These are phyloP conservation scores for Aspergillus carlsbadensis DNA, from an alignment of 495 filamentous ascomycete species.

Conservation along the genomic window DNA sequence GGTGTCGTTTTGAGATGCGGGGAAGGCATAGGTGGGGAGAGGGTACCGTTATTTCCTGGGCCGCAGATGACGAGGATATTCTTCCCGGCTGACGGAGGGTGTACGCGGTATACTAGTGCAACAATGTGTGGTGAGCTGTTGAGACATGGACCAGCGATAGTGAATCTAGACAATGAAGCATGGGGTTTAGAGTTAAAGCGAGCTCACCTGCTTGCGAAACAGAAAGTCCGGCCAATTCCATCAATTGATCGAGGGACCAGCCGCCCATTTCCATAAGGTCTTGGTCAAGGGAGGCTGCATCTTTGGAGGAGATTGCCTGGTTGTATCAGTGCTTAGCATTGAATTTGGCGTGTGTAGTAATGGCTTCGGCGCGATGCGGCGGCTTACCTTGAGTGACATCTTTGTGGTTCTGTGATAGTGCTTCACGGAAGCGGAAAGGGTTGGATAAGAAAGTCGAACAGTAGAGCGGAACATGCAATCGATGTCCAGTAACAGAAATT, in stretches of 20 bases:
- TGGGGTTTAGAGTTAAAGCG: not conserved
- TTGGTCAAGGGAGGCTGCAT: constrained; percentile 82
- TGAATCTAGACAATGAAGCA: not conserved
- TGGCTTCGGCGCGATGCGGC: not conserved
- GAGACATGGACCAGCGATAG: not conserved
- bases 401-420: constrained; percentile 32
- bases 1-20: not conserved
- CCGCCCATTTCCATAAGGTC: constrained; percentile 92
- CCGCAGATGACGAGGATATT: constrained; percentile 86
- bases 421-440: constrained; percentile 16
- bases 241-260: constrained; percentile 93
- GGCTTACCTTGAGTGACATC: constrained; percentile 44
- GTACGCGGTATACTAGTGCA: constrained; percentile 71
- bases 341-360: too few relatives aligned
- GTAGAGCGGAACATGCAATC: constrained; percentile 27
- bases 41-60: constrained; percentile 86
- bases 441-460: constrained; percentile 10
- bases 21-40: not conserved
- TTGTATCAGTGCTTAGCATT: not conserved
- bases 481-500: not conserved
- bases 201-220: constrained; percentile 83
- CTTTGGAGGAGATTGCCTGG: constrained; percentile 83
- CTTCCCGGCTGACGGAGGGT: constrained; percentile 70
- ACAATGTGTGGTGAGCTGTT: not conserved
- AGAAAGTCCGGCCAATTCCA: constrained; percentile 92